Percentiles rank a stretch among this genome's conserved stretches.
These are phyloP conservation scores for Globisporangium middletonii DNA, from an alignment of 352 stramenopile genomes.

Conservation along the genomic window DNA sequence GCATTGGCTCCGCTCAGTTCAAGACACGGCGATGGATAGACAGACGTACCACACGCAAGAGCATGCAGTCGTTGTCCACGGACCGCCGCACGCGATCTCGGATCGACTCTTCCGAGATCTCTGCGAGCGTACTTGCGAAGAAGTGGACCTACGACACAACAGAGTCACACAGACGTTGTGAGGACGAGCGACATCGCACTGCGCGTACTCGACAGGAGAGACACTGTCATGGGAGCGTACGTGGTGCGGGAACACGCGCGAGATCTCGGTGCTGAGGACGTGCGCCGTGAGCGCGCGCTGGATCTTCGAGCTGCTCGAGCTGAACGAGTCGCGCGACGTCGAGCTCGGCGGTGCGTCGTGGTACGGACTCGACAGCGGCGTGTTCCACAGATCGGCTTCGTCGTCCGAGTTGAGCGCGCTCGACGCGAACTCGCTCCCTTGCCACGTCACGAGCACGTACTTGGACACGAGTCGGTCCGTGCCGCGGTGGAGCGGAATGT, in stretches of 20 bases:
- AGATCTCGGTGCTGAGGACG: constrained; percentile 80
- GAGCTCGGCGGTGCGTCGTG: constrained; percentile 16
- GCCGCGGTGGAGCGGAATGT: constrained; percentile 74
- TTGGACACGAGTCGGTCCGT: constrained; percentile 84
- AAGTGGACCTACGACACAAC: constrained; percentile 63
- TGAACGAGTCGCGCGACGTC: constrained; percentile 32
- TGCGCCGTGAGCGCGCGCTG: constrained; percentile 75
- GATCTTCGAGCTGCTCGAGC: constrained; percentile 63
- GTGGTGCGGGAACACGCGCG: constrained; percentile 84
- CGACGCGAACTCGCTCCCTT: constrained; percentile 43
- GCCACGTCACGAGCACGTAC: constrained; percentile 85
- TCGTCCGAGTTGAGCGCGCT: constrained; percentile 68
- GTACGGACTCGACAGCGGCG: constrained; percentile 29
- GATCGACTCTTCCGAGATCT: constrained; percentile 84
- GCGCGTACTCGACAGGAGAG: neutral
- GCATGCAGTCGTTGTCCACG: constrained; percentile 84
- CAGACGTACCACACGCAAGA: constrained; percentile 69
- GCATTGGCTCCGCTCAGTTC: too few relatives aligned
- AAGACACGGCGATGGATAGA: neutral
- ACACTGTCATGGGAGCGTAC: constrained; percentile 25
- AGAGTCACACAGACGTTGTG: neutral
- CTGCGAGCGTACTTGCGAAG: constrained; percentile 63
- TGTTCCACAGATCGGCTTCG: constrained; percentile 47
- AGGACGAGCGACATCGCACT: neutral
- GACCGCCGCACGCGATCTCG: constrained; percentile 74